A percentile compares a stretch with the other conserved stretches of the same genome.
Evolutionary conservation across 345 rosid genomes (phyloP).

Genomic region (Citrus cavaleriei): DNA sequence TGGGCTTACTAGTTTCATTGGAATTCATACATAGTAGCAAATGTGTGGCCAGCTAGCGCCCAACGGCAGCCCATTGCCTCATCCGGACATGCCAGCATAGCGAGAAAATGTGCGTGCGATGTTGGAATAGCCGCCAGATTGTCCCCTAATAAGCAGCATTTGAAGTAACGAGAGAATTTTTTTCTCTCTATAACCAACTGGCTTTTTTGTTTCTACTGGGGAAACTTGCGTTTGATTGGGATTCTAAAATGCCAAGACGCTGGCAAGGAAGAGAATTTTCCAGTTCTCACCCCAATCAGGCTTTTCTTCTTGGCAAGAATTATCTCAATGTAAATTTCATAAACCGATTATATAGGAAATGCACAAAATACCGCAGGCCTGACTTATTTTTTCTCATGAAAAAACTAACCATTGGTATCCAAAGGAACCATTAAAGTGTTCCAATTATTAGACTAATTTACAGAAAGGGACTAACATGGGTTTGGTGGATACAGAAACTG

Average conservation of each 20-base stretch:
- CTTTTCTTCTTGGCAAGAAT: neutral
- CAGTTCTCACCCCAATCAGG: neutral
- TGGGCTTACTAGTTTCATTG: neutral
- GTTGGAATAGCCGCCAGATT: neutral
- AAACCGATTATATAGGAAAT: neutral
- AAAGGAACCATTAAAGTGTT: slow-evolving; percentile 3
- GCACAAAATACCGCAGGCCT: neutral
- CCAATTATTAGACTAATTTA: slow-evolving; percentile 18
- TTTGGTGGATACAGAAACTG: slow-evolving; percentile 12
- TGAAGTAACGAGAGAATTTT: too few relatives aligned
- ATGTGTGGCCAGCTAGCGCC: neutral
- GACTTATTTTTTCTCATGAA: neutral
- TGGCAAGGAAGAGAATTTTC: neutral
- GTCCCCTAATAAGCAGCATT: neutral
- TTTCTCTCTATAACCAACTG: neutral
- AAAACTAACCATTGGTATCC: neutral
- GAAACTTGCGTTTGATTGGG: neutral
- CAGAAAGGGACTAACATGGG: neutral
- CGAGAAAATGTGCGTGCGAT: neutral
- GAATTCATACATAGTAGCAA: too few relatives aligned
- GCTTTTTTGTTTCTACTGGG: neutral
- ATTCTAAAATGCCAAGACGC: too few relatives aligned
- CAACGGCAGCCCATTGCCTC: neutral
- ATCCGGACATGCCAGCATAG: neutral
- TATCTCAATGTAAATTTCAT: neutral